Evolutionary conservation across 306 rosid species (phyloP), one percentile per base, ranked within the genome.

Genomic region (Gynostemma pentaphyllum): DNA sequence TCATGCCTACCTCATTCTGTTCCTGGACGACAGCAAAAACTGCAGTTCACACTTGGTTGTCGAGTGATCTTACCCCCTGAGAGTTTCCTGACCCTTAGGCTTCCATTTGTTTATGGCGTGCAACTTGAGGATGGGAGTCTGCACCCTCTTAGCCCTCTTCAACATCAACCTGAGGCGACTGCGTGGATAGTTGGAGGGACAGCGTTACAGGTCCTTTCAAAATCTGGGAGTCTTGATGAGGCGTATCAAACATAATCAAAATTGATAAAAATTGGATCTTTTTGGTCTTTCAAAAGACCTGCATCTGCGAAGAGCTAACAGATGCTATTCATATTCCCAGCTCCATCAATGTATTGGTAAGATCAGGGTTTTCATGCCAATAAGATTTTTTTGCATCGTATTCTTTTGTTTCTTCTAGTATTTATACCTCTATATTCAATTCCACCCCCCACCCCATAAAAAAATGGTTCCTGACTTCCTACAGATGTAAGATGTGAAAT

Each of bases 161-260:
- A 88, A 67, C 82, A 75, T 57, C 91, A 84, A 72, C 98, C 98
- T 5, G 95, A 91, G 73, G 65, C 68, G 62, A 87, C 96, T 45
- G 96, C 98, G 29, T 88, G 98, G 98, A 80, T 91, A 53, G 27
- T 77, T 70, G 81, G 87, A 80, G 96, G 98, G 47, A 75, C 98
- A 39, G 55, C 80, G 68, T 75, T 87, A 51, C 85, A 81, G 80
- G 68, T 91, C 68, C 56, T 83, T 72, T 85, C 95, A 45, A 83
- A 81, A 76, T 77, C 79, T 52, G 74, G 65, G 68, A 60, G 64
- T 72, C 14, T 30, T 26, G 87, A 78, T 63, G 84, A 85, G 65
- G 87, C 69, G 52, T 70, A 52, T 82, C 80, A 74, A 60, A 69
- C 77, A 55, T 82, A 70, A 63, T 69, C 70, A 75, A 74, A 40